phyloP scores from a whole-genome alignment of 768 basidiomycete genomes.

The Boletus pseudopeckii region DNA sequence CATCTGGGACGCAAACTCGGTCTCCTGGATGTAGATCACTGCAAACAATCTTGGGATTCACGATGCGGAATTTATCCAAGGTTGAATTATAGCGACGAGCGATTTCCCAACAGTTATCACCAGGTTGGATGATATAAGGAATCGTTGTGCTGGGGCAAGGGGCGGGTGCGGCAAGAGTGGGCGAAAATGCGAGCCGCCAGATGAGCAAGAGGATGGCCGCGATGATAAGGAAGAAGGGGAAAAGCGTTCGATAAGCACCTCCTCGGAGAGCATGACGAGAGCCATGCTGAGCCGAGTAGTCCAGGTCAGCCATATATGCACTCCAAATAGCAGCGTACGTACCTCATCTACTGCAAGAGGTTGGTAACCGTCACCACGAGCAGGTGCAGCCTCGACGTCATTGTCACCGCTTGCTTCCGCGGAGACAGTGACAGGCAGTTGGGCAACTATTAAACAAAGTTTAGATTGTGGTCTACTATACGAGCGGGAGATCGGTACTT shows the following conservation, averaged over 20 bases:
- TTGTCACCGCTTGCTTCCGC: constrained; percentile 33
- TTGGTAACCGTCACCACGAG: constrained; percentile 55
- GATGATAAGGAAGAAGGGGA: constrained; percentile 71
- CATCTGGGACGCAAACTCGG: constrained; percentile 55
- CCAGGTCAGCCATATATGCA: constrained; percentile 7
- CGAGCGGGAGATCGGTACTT: constrained; percentile 29
- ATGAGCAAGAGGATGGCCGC: constrained; percentile 59
- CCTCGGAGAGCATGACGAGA: constrained; percentile 33
- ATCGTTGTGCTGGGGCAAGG: constrained; percentile 36
- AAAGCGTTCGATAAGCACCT: constrained; percentile 56
- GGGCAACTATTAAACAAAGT: constrained; percentile 24
- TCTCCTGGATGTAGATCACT: constrained; percentile 57
- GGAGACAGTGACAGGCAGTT: constrained; percentile 27
- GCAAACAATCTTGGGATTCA: constrained; percentile 55
- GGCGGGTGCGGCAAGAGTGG: constrained; percentile 24
- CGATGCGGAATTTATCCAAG: constrained; percentile 48
- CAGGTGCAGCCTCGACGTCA: constrained; percentile 56
- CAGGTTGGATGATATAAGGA: constrained; percentile 49
- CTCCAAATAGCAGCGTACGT: not conserved
- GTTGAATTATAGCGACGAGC: constrained; percentile 45
- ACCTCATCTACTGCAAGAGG: constrained; percentile 52
- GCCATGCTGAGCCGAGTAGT: constrained; percentile 30
- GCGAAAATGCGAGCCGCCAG: constrained; percentile 54
- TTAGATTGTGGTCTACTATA: not conserved
- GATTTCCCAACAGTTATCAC: constrained; percentile 68